A percentile compares a stretch with the other conserved stretches of the same genome.
Conservation (phyloP, 2,329 filamentous ascomycete genomes). For the Neonectria faginata region DNA sequence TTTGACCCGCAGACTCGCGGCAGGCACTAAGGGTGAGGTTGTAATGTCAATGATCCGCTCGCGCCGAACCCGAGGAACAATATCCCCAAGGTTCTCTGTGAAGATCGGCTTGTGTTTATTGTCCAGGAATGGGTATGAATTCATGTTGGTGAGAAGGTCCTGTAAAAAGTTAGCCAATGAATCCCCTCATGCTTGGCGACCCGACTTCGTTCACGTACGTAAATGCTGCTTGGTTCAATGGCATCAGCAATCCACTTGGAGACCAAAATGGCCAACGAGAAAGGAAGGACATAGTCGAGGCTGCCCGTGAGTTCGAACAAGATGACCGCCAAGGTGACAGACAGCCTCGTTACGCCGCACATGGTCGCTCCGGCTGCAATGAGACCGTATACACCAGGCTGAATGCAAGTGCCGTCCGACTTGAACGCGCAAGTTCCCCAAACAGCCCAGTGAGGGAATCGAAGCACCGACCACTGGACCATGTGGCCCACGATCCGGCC, state of each 20-base stretch:
- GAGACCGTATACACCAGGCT: constrained; percentile 95
- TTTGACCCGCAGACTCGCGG: constrained; percentile 80
- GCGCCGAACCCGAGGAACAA: constrained; percentile 79
- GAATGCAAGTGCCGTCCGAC: constrained; percentile 84
- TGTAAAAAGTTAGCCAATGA: constrained; percentile 48
- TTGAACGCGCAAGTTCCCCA: constrained; percentile 80
- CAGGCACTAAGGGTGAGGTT: constrained; percentile 81
- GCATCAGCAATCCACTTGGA: constrained; percentile 99
- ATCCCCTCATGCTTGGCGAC: background rate
- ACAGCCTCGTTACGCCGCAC: constrained; percentile 95
- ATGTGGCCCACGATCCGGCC: constrained; percentile 88
- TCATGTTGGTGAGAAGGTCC: constrained; percentile 96
- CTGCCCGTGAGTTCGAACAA: constrained; percentile 96
- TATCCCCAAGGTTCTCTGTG: constrained; percentile 87
- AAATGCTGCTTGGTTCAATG: constrained; percentile 93
- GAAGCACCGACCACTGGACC: constrained; percentile 83
- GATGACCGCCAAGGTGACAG: constrained; percentile 93
- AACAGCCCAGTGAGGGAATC: constrained; percentile 76
- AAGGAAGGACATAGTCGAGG: constrained; percentile 93
- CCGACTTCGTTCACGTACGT: constrained; percentile 63
- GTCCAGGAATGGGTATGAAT: constrained; percentile 96
- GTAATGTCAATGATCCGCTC: constrained; percentile 91
- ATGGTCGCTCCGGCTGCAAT: constrained; percentile 96
- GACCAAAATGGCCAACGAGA: constrained; percentile 90
- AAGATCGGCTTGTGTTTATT: constrained; percentile 95